These are phyloP conservation scores for Quercus tomentella DNA, from an alignment of 331 rosid genomes.

Conservation along the genomic window DNA sequence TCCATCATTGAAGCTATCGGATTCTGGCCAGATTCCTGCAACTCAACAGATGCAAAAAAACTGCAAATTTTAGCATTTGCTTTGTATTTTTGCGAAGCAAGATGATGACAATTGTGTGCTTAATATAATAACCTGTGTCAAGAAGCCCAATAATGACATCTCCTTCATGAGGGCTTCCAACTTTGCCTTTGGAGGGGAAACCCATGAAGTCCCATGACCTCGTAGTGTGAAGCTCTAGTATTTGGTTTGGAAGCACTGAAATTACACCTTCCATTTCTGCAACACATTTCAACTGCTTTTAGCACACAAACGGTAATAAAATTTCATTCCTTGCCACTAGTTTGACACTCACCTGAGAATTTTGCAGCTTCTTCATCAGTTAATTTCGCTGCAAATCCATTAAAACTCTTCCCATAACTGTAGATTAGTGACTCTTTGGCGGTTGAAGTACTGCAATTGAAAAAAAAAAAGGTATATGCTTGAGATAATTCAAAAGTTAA, in stretches of 20 bases:
- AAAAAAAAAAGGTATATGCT: too few relatives aligned
- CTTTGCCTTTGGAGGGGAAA: neutral
- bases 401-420: constrained; percentile 2
- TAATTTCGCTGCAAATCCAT: neutral
- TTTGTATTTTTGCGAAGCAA: neutral
- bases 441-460: neutral
- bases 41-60: neutral
- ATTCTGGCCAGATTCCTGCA: constrained; percentile 21
- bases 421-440: neutral
- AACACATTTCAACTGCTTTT: neutral
- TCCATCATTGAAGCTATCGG: constrained; percentile 16
- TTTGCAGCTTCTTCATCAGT: neutral
- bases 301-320: neutral
- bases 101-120: neutral
- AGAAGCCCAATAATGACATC: constrained; percentile 9
- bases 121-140: constrained; percentile 2
- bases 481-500: too few relatives aligned
- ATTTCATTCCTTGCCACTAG: neutral
- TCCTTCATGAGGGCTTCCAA: neutral
- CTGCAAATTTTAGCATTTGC: neutral
- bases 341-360: neutral
- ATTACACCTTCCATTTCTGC: neutral
- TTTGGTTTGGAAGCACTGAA: constrained; percentile 3
- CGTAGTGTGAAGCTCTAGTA: neutral
- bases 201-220: constrained; percentile 5